Evolutionary conservation across 176 grass and related monocot genomes (phyloP).

Genomic region (Thinopyrum elongatum): DNA sequence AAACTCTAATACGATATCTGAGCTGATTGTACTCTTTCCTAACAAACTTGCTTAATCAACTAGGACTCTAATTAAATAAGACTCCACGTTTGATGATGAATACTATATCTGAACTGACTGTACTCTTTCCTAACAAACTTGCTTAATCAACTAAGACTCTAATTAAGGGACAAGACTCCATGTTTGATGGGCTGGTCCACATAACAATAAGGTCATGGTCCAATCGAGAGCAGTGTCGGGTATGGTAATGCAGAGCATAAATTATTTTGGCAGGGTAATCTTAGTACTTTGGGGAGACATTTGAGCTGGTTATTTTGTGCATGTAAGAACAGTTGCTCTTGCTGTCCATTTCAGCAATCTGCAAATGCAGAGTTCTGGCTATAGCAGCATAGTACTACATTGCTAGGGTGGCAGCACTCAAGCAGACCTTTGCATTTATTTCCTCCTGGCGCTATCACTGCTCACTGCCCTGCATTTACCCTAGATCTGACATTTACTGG

Average conservation of each 20-base stretch:
- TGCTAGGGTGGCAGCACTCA: slow-evolving; percentile 18
- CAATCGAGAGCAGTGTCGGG: background rate
- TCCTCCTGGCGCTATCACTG: slow-evolving; percentile 25
- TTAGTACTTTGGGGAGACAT: background rate
- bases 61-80: no score
- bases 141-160: no score
- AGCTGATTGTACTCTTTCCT: no score
- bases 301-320: background rate
- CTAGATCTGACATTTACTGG: slow-evolving; percentile 17
- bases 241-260: background rate
- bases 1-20: no score
- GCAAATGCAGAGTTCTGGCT: background rate
- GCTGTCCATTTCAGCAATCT: slow-evolving; percentile 26
- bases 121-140: no score
- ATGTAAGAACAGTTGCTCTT: slow-evolving; percentile 1
- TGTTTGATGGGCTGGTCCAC: no score
- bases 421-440: slow-evolving; percentile 30
- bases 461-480: slow-evolving; percentile 23
- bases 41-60: no score
- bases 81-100: no score
- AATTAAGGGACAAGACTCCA: no score
- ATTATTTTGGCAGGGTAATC: background rate
- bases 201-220: background rate
- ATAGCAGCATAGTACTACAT: background rate
- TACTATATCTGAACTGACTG: no score